Percentiles rank a stretch among this genome's conserved stretches.
Evolutionary conservation across 805 yeast genomes (phyloP).

Genomic region (Starmerella sp.): DNA sequence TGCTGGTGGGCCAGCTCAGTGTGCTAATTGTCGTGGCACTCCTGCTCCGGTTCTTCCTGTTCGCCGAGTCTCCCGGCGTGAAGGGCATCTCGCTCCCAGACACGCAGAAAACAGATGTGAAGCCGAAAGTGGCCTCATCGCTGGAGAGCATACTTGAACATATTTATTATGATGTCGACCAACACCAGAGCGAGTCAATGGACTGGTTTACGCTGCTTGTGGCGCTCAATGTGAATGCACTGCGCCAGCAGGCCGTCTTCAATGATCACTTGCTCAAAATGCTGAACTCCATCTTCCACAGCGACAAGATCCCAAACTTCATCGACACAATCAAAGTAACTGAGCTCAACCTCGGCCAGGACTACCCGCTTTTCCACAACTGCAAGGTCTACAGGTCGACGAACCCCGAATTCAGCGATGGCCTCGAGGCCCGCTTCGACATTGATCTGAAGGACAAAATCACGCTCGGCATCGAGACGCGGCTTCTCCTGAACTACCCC

Average conservation of each 20-base stretch:
- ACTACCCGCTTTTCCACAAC: conserved; percentile 88
- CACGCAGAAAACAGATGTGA: conserved; percentile 19
- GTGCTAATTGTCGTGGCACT: conserved; percentile 31
- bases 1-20: conserved; percentile 33
- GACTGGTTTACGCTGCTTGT: conserved; percentile 95
- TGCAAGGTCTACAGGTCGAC: conserved; percentile 49
- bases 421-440: conserved; percentile 71
- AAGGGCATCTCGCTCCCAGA: conserved; percentile 24
- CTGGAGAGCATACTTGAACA: conserved; percentile 58
- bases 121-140: conserved; percentile 23
- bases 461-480: conserved; percentile 71
- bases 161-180: conserved; percentile 81
- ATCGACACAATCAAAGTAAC: conserved; percentile 67
- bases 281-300: conserved; percentile 51
- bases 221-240: conserved; percentile 80
- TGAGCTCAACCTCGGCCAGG: conserved; percentile 87
- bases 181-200: conserved; percentile 77
- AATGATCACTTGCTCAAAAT: conserved; percentile 78
- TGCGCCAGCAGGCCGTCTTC: conserved; percentile 76
- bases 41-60: conserved; percentile 34
- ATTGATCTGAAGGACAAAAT: conserved; percentile 75
- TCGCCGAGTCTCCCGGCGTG: conserved; percentile 30
- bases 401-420: conserved; percentile 21
- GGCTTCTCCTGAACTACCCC: conserved; percentile 63
- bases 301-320: conserved; percentile 64